Evolutionary conservation across 148 eudicot species (phyloP), one percentile per base, ranked within the genome.

Genomic region (Persicaria tinctoria): DNA sequence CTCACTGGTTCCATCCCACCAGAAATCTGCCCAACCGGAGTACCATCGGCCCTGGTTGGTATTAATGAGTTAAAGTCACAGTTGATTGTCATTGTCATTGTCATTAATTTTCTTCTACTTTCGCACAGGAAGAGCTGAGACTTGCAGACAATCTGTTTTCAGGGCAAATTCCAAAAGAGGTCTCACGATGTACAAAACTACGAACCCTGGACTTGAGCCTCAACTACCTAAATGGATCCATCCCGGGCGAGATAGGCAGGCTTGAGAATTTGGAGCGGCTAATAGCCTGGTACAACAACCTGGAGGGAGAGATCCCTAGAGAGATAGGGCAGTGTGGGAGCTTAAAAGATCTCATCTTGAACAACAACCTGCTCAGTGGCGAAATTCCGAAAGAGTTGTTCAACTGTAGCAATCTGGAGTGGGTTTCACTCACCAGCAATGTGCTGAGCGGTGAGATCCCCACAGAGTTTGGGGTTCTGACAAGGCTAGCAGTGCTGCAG

Each of bases 211-310:
- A 95, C 82, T 83, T 95, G 74, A 95, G 98, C 80, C 53, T 95
- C 79, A 95, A 95, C 79, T 90, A 89, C 79, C 75, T 95, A 59
- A 90, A 85, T 17, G 97, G 98, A 44, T 75, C 93, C 13, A 89
- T 95, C 51, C 98, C 97, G 4, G 78, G 84, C 4, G 93, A 87
- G 81, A 73, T 95, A 3, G 90, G 97, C 11, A 83, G 85, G 51
- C 82, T 92, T 23, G 82, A 75, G 73, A 90, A 90, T 73, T 88
- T 95, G 3, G 97, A 95, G 81, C 87, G 89, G 87, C 79, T 95
- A 16, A 85, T 95, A 16, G 96, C 87, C 0, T 95, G 98, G 98
- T 95, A 95, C 85, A 95, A 95, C 77, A 86, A 86, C 73, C 84
- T 95, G 79, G 96, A 92, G 72, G 98, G 98, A 44, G 77, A 74